phyloP scores from a whole-genome alignment of 2,329 filamentous ascomycete species.

The Penicillium fuscoglaucum region DNA sequence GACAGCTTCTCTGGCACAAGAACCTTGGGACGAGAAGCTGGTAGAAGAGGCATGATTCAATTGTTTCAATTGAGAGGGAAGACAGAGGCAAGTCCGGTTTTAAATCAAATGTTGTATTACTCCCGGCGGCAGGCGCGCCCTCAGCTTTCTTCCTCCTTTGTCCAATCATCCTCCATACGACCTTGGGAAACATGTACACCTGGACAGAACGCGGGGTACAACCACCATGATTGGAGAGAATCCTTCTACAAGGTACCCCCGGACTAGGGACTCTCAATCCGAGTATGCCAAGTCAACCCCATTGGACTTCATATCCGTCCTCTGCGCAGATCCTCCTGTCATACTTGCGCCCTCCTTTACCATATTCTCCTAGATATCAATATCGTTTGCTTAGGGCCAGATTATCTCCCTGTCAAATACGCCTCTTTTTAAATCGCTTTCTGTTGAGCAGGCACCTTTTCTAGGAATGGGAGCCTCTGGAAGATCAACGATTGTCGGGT shows the following conservation, averaged over 20 bases:
- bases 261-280: not conserved
- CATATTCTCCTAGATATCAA: not conserved
- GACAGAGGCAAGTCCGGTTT: not conserved
- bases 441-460: not conserved
- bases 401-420: not conserved
- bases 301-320: not conserved
- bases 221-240: constrained; percentile 5
- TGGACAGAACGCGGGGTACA: constrained; percentile 17
- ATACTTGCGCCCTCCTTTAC: not conserved
- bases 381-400: not conserved
- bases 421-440: not conserved
- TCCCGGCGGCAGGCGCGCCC: constrained; percentile 9
- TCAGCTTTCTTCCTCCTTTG: not conserved
- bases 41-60: constrained; percentile 20
- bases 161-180: not conserved
- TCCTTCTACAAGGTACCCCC: not conserved
- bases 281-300: not conserved
- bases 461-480: not conserved
- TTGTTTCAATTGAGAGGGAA: not conserved
- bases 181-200: not conserved
- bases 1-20: constrained; percentile 80
- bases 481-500: not conserved
- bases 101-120: not conserved
- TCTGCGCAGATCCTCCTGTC: not conserved
- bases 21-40: constrained; percentile 50